Base-by-base conservation (phyloP, 805 yeast species). In the Limtongia smithiae region DNA sequence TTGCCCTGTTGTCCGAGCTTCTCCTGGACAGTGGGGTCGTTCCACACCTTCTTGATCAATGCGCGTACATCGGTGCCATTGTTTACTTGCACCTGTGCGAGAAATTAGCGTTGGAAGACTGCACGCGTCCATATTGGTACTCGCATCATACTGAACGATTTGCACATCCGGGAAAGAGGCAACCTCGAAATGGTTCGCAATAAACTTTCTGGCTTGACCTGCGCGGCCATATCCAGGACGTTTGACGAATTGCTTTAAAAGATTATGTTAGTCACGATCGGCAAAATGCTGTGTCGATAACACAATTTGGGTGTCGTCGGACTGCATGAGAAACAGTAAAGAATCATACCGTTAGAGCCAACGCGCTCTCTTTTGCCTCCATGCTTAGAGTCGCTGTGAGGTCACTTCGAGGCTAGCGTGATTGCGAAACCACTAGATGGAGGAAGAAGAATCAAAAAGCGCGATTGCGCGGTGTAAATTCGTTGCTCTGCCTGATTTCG, bases 111-210 rank as follows among this genome's bases (percentile, higher is more conserved):
- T 15, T 18, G 37, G 37, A 21, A 9, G 17, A 7, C 36, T 9
- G 17, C 36, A 33, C 17, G 8, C n/a, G 31, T 9, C 7, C 15
- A 7, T 33, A 33, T 9, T 11, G n/a, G 7, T 8, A 35, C 48
- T 22, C 39, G 48, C 52, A 38, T 46, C 51, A 20, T 48, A 51
- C 41, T 51, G 55, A 28, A 39, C 24, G 24, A 51, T 44, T 7
- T 28, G 44, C 14, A 38, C 44, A 20, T 43, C 48, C 5, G 55
- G 55, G 14, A 47, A 41, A 6, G 32, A 20, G 25, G 15, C 21
- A 31, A 51, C 33, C 11, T 36, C 33, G 39, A 25, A 47, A 21
- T 47, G 51, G 35, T 51, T 51, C 17, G 42, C 41, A 24, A 28
- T 22, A 33, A 47, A 41, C 28, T 41, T 41, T 24, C 31, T 39